phyloP scores from a whole-genome alignment of 2,329 filamentous ascomycete species.

The Macrophomina phaseolina region DNA sequence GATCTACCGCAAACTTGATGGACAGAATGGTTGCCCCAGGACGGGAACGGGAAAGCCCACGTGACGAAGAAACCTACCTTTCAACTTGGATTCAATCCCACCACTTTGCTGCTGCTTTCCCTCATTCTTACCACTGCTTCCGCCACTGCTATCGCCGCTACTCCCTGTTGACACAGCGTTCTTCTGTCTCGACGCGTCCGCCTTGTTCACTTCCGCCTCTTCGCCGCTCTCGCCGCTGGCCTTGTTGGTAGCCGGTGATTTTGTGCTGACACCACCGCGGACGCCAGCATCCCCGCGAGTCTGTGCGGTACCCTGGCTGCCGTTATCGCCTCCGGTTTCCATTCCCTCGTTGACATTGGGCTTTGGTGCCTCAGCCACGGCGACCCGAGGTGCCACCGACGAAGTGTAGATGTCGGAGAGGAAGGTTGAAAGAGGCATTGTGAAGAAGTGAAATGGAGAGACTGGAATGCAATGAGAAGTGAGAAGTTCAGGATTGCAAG shows the following conservation, averaged over 20 bases:
- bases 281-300: constrained; percentile 4
- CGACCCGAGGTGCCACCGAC: not conserved
- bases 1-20: no score
- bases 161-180: not conserved
- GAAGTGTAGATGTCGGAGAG: not conserved
- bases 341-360: not conserved
- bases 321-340: not conserved
- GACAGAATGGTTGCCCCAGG: not conserved
- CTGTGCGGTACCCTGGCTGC: not conserved
- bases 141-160: not conserved
- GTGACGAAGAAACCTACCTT: not conserved
- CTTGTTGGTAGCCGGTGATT: not conserved
- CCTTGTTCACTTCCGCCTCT: not conserved
- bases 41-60: not conserved
- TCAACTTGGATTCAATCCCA: constrained; percentile 3
- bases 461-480: not conserved
- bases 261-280: not conserved
- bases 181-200: not conserved
- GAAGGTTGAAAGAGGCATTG: not conserved
- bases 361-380: not conserved
- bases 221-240: not conserved
- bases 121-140: not conserved
- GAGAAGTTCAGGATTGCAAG: not conserved
- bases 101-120: not conserved
- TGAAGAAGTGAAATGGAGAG: not conserved